A percentile compares a stretch with the other conserved stretches of the same genome.
Conservation (phyloP, 2,329 filamentous ascomycete species). For the Monosporascus cannonballus region DNA sequence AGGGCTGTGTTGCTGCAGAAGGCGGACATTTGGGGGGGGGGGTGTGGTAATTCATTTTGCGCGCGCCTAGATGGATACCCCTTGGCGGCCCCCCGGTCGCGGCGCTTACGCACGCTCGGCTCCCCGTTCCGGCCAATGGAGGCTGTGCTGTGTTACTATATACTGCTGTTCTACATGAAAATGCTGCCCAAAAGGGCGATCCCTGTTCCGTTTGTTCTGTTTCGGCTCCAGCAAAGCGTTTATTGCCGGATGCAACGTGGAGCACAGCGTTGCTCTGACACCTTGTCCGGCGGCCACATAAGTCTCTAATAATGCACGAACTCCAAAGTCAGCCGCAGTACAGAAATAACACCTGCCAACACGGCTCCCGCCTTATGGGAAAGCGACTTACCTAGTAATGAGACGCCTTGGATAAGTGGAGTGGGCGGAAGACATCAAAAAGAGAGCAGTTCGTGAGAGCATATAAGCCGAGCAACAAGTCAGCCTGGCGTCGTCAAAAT, state of each 20-base stretch:
- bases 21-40: conserved; percentile 4
- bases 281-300: too few relatives aligned
- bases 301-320: too few relatives aligned
- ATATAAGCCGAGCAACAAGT: neutral
- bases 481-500: neutral
- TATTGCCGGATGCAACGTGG: neutral
- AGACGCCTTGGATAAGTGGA: too few relatives aligned
- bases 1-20: neutral
- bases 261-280: neutral
- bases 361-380: too few relatives aligned
- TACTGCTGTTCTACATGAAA: neutral
- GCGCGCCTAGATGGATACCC: conserved; percentile 12
- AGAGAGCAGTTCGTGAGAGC: too few relatives aligned
- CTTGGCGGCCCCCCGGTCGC: neutral
- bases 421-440: too few relatives aligned
- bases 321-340: too few relatives aligned
- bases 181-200: neutral
- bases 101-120: neutral
- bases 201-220: neutral
- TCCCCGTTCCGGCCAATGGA: neutral
- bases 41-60: conserved; percentile 12
- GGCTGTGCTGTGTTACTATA: neutral
- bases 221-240: neutral
- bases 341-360: too few relatives aligned
- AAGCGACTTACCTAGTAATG: too few relatives aligned